Evolutionary conservation across 768 basidiomycete species (phyloP).

Genomic region (Kwoniella bestiolae): DNA sequence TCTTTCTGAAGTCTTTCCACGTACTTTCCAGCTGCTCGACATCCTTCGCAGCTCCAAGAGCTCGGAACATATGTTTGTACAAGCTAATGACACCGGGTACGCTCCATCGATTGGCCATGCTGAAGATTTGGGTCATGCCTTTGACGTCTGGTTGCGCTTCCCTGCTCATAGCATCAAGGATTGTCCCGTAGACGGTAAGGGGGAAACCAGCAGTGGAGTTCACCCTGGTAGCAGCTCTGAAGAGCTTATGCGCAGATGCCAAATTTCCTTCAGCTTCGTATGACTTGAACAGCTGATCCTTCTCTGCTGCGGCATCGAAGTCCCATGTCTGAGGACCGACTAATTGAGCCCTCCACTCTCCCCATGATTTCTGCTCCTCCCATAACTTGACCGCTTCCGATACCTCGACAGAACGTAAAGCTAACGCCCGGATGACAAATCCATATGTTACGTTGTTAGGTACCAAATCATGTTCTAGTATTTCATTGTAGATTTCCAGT

Average conservation of each 20-base stretch:
- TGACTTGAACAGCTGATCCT: slow-evolving; percentile 51
- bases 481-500: slow-evolving; percentile 71
- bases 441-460: slow-evolving; percentile 71
- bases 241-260: slow-evolving; percentile 71
- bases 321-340: slow-evolving; percentile 15
- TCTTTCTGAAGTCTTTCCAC: slow-evolving; percentile 16
- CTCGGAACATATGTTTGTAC: slow-evolving; percentile 24
- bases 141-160: slow-evolving; percentile 63
- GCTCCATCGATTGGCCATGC: slow-evolving; percentile 61
- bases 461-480: slow-evolving; percentile 67
- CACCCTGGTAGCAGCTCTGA: slow-evolving; percentile 63
- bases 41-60: slow-evolving; percentile 18
- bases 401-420: slow-evolving; percentile 71
- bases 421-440: slow-evolving; percentile 67
- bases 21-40: slow-evolving; percentile 13
- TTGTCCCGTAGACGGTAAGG: slow-evolving; percentile 61
- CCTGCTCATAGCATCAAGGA: slow-evolving; percentile 69
- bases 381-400: slow-evolving; percentile 52
- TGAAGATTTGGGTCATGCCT: slow-evolving; percentile 70
- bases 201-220: slow-evolving; percentile 19
- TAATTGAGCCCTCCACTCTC: slow-evolving; percentile 25
- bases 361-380: slow-evolving; percentile 46
- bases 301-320: slow-evolving; percentile 6
- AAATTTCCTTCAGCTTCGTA: slow-evolving; percentile 73
- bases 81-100: slow-evolving; percentile 21